A percentile compares a stretch with the other conserved stretches of the same genome.
phyloP scores from a whole-genome alignment of 2,329 filamentous ascomycete genomes.

The Pseudopithomyces maydicus region DNA sequence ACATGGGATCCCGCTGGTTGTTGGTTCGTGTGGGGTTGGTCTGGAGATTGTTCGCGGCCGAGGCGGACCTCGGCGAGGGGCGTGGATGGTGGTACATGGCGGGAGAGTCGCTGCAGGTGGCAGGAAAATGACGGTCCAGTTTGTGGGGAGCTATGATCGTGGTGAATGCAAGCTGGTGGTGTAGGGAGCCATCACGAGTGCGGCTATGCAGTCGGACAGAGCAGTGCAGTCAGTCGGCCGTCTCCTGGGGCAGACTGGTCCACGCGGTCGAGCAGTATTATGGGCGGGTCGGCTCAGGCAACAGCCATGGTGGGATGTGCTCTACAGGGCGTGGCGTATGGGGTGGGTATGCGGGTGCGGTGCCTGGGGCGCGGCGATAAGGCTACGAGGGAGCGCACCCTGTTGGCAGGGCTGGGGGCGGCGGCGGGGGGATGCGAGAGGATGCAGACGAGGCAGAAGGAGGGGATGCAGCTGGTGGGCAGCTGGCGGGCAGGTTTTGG shows the following conservation, averaged over 20 bases:
- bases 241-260: slow-evolving; percentile 35
- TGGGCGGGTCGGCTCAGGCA: slow-evolving; percentile 38
- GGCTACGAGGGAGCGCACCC: slow-evolving; percentile 42
- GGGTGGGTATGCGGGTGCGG: slow-evolving; percentile 8
- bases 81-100: slow-evolving; percentile 91
- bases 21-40: slow-evolving; percentile 73
- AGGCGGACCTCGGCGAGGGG: slow-evolving; percentile 72
- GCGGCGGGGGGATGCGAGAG: slow-evolving; percentile 8
- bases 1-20: slow-evolving; percentile 71
- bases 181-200: slow-evolving; percentile 46
- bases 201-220: slow-evolving; percentile 27
- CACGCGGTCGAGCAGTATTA: slow-evolving; percentile 32
- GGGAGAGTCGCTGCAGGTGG: slow-evolving; percentile 22
- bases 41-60: slow-evolving; percentile 73
- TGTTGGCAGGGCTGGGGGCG: slow-evolving; percentile 16
- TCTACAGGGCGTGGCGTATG: slow-evolving; percentile 21
- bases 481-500: slow-evolving; percentile 10
- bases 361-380: slow-evolving; percentile 32
- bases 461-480: slow-evolving; percentile 9
- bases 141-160: slow-evolving; percentile 29
- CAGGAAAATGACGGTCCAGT: slow-evolving; percentile 12
- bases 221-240: slow-evolving; percentile 30
- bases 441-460: not conserved
- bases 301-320: slow-evolving; percentile 36
- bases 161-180: slow-evolving; percentile 39